These are phyloP conservation scores for Purshia tridentata DNA, from an alignment of 306 rosid species.

Conservation along the genomic window DNA sequence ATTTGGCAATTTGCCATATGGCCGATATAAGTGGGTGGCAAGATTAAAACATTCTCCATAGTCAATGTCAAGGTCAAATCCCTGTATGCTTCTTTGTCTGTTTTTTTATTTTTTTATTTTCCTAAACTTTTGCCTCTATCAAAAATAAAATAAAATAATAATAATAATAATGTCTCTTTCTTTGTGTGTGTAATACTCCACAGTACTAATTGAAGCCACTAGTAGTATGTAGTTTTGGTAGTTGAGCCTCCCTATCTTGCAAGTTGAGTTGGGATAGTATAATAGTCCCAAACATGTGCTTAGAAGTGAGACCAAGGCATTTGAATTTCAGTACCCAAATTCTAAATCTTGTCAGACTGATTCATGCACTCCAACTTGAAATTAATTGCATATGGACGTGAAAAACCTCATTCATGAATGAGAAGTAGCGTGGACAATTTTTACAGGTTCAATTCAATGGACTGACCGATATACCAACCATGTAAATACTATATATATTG, in stretches of 20 bases:
- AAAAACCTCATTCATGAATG: constrained; percentile 17
- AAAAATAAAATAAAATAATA: no score
- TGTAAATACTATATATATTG: neutral
- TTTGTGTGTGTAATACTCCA: neutral
- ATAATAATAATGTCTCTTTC: neutral
- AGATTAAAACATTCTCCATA: neutral
- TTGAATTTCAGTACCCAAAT: constrained; percentile 13
- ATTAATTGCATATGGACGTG: constrained; percentile 27
- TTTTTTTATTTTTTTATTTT: neutral
- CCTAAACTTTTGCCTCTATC: neutral
- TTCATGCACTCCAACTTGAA: neutral
- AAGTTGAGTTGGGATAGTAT: constrained; percentile 2
- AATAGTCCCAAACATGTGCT: constrained; percentile 27
- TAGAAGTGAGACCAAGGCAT: constrained; percentile 17
- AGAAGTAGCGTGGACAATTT: constrained; percentile 7
- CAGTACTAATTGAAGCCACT: no score
- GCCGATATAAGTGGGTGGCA: neutral
- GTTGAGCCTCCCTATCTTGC: neutral
- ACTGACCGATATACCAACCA: constrained; percentile 5
- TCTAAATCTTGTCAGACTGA: no score
- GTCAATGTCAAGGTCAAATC: constrained; percentile 11
- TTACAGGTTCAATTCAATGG: constrained; percentile 9
- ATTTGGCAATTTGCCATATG: no score
- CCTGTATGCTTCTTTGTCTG: neutral
- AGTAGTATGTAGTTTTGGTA: neutral